Percentiles rank a stretch among this genome's conserved stretches.
These are phyloP conservation scores for Botrytis elliptica DNA, from an alignment of 2,329 filamentous ascomycete genomes.

Conservation along the genomic window DNA sequence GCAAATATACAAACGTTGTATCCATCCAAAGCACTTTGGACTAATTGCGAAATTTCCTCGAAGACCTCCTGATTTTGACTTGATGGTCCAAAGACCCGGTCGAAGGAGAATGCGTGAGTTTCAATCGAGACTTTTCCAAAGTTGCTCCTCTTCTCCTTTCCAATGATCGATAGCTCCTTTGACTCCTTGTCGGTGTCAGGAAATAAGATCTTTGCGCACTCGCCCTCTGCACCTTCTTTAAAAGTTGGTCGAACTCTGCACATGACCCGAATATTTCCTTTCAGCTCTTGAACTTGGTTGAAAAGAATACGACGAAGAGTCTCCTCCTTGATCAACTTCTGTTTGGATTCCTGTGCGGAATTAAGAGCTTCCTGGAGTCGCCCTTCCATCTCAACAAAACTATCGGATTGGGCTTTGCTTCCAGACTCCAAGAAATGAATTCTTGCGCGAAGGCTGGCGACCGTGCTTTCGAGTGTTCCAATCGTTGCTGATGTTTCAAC, in stretches of 20 bases:
- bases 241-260: constrained; percentile 84
- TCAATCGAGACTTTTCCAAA: constrained; percentile 74
- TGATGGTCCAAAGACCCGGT: constrained; percentile 81
- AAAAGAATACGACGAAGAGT: constrained; percentile 87
- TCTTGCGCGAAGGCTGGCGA: constrained; percentile 74
- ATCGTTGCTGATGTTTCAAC: constrained; percentile 60
- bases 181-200: constrained; percentile 79
- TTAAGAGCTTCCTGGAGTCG: constrained; percentile 75
- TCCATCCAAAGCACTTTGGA: constrained; percentile 92
- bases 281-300: constrained; percentile 96
- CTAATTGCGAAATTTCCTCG: constrained; percentile 92
- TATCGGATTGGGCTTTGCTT: constrained; percentile 82
- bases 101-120: constrained; percentile 84
- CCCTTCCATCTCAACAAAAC: constrained; percentile 78
- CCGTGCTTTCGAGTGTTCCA: constrained; percentile 69
- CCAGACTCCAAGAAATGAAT: constrained; percentile 89
- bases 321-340: constrained; percentile 88
- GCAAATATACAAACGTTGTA: constrained; percentile 99
- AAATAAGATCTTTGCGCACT: constrained; percentile 72
- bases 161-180: constrained; percentile 80
- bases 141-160: constrained; percentile 79
- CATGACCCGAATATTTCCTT: constrained; percentile 98
- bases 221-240: constrained; percentile 54
- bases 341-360: constrained; percentile 66
- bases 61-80: constrained; percentile 85